Evolutionary conservation across 2,329 filamentous ascomycete species (phyloP).

Genomic region (Penicillium glabrum): DNA sequence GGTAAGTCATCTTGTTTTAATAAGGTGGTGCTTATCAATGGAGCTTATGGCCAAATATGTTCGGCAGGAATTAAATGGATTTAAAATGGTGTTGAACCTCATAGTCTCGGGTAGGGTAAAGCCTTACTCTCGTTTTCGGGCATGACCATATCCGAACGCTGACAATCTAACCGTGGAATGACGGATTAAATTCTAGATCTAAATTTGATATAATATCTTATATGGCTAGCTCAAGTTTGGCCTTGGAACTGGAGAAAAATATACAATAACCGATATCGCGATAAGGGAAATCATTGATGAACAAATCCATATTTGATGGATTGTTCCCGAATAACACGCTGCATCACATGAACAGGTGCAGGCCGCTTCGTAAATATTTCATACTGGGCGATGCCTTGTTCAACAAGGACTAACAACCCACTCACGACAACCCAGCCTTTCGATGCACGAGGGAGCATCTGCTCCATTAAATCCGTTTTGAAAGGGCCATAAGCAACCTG

Average conservation of each 20-base stretch:
- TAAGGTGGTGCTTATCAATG: background rate
- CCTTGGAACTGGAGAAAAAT: background rate
- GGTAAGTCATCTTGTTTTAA: constrained; percentile 6
- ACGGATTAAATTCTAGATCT: background rate
- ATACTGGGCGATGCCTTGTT: constrained; percentile 27
- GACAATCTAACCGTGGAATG: background rate
- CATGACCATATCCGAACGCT: background rate
- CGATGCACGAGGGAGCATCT: constrained; percentile 8
- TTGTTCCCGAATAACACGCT: constrained; percentile 15
- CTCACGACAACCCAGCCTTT: constrained; percentile 25
- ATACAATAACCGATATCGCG: background rate
- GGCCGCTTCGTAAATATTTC: constrained; percentile 24
- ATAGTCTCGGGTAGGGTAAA: background rate
- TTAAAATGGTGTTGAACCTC: background rate
- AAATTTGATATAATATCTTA: background rate
- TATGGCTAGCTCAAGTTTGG: background rate
- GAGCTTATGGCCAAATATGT: background rate
- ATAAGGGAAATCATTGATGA: background rate
- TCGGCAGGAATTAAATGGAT: background rate
- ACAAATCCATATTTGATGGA: constrained; percentile 10
- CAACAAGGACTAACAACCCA: constrained; percentile 20
- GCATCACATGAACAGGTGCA: constrained; percentile 25
- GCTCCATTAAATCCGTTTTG: constrained; percentile 14
- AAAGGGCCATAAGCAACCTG: constrained; percentile 19
- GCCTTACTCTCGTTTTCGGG: background rate